Percentiles rank a stretch among this genome's conserved stretches.
phyloP scores from a whole-genome alignment of 1,284 basidiomycete species.

The Austroboletus rostrupii region DNA sequence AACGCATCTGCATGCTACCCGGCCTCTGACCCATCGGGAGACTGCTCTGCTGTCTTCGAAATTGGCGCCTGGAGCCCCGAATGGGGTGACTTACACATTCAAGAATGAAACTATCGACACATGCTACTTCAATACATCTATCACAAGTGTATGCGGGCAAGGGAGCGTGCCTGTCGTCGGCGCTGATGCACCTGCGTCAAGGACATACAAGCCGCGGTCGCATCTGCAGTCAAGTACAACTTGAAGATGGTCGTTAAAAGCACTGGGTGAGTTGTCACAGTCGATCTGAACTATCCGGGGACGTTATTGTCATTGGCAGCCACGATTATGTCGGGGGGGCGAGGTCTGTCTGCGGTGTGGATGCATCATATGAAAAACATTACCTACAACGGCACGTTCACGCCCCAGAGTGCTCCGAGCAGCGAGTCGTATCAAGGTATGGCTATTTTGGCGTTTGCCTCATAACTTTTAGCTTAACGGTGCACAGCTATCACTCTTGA shows the following conservation, averaged over 20 bases:
- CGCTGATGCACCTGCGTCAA: constrained; percentile 28
- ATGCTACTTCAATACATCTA: not conserved
- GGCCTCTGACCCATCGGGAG: constrained; percentile 12
- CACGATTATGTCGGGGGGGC: constrained; percentile 38
- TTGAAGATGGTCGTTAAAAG: constrained; percentile 47
- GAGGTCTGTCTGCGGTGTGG: constrained; percentile 38
- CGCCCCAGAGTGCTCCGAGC: constrained; percentile 27
- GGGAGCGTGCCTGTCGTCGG: constrained; percentile 18
- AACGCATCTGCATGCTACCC: constrained; percentile 28
- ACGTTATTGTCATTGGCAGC: constrained; percentile 5
- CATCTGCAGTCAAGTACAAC: constrained; percentile 30
- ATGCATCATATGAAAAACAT: constrained; percentile 37
- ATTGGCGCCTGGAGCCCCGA: not conserved
- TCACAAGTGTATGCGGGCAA: constrained; percentile 11
- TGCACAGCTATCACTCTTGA: constrained; percentile 36
- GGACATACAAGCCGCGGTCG: constrained; percentile 19
- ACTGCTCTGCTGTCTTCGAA: constrained; percentile 17
- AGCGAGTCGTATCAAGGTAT: constrained; percentile 15
- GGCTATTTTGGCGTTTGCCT: not conserved
- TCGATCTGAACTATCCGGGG: not conserved
- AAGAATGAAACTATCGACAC: not conserved
- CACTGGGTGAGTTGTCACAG: constrained; percentile 34
- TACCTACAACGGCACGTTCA: constrained; percentile 28
- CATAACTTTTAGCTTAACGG: not conserved
- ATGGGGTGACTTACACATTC: not conserved